Conservation (phyloP, 1,139 yeast species). For the Taphrina populina region DNA sequence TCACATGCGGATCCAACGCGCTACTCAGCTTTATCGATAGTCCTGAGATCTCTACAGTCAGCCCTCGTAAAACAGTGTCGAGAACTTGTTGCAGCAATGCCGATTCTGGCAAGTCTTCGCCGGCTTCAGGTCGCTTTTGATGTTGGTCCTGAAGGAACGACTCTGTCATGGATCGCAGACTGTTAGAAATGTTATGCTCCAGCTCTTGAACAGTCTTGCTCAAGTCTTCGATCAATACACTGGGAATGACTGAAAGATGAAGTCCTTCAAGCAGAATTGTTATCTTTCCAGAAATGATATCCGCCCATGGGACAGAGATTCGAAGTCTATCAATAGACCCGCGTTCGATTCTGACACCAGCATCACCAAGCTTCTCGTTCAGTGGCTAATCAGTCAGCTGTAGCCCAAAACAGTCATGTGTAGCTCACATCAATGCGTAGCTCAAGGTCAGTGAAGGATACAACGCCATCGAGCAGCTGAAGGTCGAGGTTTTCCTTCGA, state of each 20-base stretch:
- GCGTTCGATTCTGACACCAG: slow-evolving; percentile 2
- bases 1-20: neutral
- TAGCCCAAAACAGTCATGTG: neutral
- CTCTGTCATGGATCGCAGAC: slow-evolving; percentile 8
- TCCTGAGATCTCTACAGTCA: slow-evolving; percentile 6
- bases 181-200: neutral
- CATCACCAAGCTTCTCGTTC: slow-evolving; percentile 3
- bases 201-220: neutral
- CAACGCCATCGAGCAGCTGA: slow-evolving; percentile 9
- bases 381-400: slow-evolving; percentile 2
- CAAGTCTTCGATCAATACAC: neutral
- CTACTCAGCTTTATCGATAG: neutral
- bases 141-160: slow-evolving; percentile 15
- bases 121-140: no score
- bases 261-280: slow-evolving; percentile 10
- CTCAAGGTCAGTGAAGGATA: slow-evolving; percentile 11
- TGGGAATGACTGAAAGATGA: neutral
- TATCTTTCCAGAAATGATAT: slow-evolving; percentile 16
- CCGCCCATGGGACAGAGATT: slow-evolving; percentile 20
- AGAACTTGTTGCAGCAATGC: slow-evolving; percentile 18
- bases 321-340: slow-evolving; percentile 11
- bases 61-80: slow-evolving; percentile 1
- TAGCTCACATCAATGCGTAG: slow-evolving; percentile 20
- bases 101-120: slow-evolving; percentile 11
- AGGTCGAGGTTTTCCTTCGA: slow-evolving; percentile 15